Percentiles rank a stretch among this genome's conserved stretches.
Evolutionary conservation across 1,284 basidiomycete genomes (phyloP).

Genomic region (Pisolithus thermaeus): DNA sequence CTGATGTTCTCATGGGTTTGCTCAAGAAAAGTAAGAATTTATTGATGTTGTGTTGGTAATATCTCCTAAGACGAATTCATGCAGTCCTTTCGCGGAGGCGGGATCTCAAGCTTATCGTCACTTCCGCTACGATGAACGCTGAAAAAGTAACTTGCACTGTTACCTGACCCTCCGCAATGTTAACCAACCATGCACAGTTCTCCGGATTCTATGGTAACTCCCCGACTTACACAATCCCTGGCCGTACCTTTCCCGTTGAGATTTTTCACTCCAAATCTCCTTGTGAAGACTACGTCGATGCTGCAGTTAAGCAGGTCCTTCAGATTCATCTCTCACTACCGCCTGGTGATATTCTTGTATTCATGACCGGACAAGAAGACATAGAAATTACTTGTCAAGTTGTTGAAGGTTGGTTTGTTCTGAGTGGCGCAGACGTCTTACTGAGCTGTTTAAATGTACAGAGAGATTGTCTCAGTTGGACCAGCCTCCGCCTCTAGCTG

Average conservation of each 20-base stretch:
- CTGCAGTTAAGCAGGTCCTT: conserved; percentile 94
- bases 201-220: conserved; percentile 93
- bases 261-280: conserved; percentile 94
- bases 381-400: conserved; percentile 95
- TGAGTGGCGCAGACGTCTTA: neutral
- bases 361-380: conserved; percentile 99
- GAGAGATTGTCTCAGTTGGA: conserved; percentile 90
- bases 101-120: conserved; percentile 95
- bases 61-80: conserved; percentile 7
- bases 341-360: conserved; percentile 95
- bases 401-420: conserved; percentile 58
- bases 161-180: neutral
- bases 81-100: conserved; percentile 84
- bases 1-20: conserved; percentile 96
- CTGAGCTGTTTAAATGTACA: conserved; percentile 26
- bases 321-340: conserved; percentile 94
- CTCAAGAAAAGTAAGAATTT: conserved; percentile 75
- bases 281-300: conserved; percentile 98
- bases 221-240: conserved; percentile 94
- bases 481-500: conserved; percentile 79
- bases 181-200: conserved; percentile 52
- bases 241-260: conserved; percentile 98
- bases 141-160: conserved; percentile 63
- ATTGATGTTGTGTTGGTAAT: neutral
- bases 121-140: conserved; percentile 98